These are phyloP conservation scores for Corynascus novoguineensis DNA, from an alignment of 495 filamentous ascomycete species.

Conservation along the genomic window DNA sequence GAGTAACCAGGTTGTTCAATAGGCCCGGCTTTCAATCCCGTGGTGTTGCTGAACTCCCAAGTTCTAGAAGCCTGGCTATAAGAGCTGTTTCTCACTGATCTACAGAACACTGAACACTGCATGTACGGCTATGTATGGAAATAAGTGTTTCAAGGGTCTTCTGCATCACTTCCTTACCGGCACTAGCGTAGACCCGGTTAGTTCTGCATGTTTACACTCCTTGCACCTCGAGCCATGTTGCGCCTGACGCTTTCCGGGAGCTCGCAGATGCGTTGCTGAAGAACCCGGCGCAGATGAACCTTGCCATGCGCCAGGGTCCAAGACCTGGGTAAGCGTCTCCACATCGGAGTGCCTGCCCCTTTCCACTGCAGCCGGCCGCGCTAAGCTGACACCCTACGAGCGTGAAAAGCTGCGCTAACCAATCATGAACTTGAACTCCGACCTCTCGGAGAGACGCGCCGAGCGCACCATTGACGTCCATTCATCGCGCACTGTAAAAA, in stretches of 20 bases:
- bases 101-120: not conserved
- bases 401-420: not conserved
- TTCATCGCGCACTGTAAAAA: too few species aligned
- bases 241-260: not conserved
- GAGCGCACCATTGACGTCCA: not conserved
- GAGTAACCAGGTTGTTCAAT: not conserved
- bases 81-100: not conserved
- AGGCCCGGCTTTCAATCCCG: not conserved
- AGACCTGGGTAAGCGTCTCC: not conserved
- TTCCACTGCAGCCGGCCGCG: conserved; percentile 14
- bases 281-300: not conserved
- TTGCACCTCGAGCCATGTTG: not conserved
- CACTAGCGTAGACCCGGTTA: not conserved
- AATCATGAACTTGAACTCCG: conserved; percentile 3
- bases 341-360: conserved; percentile 12
- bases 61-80: not conserved
- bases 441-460: not conserved
- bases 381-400: not conserved
- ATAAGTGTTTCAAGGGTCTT: not conserved
- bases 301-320: not conserved
- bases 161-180: conserved; percentile 6
- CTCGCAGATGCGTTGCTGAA: not conserved
- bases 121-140: too few species aligned
- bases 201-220: not conserved
- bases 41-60: not conserved